Conservation (phyloP, 371 early-diverging fungal genomes). For the Mucor mucedo region DNA sequence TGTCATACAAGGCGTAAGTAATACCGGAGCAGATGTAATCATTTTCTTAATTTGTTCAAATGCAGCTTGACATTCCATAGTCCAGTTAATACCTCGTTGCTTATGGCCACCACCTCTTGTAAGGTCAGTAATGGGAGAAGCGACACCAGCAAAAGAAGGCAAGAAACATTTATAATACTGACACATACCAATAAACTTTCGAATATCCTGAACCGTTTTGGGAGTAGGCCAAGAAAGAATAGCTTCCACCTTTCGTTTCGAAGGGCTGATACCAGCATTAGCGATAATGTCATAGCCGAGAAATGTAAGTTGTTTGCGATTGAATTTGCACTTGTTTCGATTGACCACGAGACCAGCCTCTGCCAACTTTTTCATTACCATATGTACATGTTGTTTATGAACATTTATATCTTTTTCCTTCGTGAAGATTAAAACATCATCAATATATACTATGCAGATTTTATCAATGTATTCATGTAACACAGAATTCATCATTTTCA, state of each 20-base stretch:
- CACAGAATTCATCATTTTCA: too few species aligned
- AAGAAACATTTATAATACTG: conserved; percentile 40
- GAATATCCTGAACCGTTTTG: conserved; percentile 36
- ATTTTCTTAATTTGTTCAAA: conserved; percentile 17
- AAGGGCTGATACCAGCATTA: conserved; percentile 31
- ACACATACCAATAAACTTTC: conserved; percentile 35
- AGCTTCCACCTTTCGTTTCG: conserved; percentile 26
- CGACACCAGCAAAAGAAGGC: conserved; percentile 35
- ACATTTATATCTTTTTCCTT: too few species aligned
- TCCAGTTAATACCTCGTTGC: conserved; percentile 10
- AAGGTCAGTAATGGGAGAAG: conserved; percentile 43
- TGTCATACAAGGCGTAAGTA: conserved; percentile 25
- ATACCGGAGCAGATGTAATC: conserved; percentile 16
- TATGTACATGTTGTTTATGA: too few species aligned
- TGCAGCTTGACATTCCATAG: not conserved
- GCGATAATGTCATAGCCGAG: conserved; percentile 44
- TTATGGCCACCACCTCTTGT: conserved; percentile 24
- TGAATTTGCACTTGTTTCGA: too few species aligned
- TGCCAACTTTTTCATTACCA: too few species aligned
- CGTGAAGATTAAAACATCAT: too few species aligned
- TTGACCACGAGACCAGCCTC: too few species aligned
- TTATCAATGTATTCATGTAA: too few species aligned
- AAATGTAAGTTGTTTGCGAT: conserved; percentile 37
- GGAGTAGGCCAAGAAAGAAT: conserved; percentile 45
- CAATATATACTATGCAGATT: too few species aligned